These are phyloP conservation scores for Stachybotrys chartarum DNA, from an alignment of 2,329 filamentous ascomycete species.

Conservation along the genomic window DNA sequence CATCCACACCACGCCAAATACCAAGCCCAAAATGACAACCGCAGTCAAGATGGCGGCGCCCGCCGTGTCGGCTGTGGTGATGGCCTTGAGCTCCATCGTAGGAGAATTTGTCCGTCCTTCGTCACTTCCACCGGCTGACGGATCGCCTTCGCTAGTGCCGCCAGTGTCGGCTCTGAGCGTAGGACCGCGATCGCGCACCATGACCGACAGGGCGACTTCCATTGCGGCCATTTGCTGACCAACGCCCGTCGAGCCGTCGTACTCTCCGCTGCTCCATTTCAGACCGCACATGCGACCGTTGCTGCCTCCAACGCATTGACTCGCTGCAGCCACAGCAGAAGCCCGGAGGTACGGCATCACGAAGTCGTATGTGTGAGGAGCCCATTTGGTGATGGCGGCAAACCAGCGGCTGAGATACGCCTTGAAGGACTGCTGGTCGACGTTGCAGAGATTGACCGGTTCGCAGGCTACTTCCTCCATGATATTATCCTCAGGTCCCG, in stretches of 20 bases:
- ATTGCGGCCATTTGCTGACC: constrained; percentile 67
- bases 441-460: constrained; percentile 50
- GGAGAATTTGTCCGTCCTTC: constrained; percentile 27
- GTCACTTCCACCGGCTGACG: constrained; percentile 39
- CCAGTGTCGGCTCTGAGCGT: constrained; percentile 45
- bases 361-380: constrained; percentile 46
- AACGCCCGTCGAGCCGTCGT: constrained; percentile 54
- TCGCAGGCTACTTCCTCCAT: constrained; percentile 64
- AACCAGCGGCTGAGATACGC: constrained; percentile 56
- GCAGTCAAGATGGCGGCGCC: constrained; percentile 62
- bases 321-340: constrained; percentile 50
- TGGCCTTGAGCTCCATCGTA: constrained; percentile 11
- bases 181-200: constrained; percentile 37
- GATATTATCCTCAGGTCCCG: constrained; percentile 40
- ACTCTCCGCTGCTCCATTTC: constrained; percentile 49
- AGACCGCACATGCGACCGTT: constrained; percentile 54
- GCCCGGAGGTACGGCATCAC: constrained; percentile 47
- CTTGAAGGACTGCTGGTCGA: constrained; percentile 58
- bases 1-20: constrained; percentile 45
- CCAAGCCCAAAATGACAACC: constrained; percentile 44
- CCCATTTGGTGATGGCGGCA: constrained; percentile 55
- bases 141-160: constrained; percentile 47
- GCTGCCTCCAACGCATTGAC: constrained; percentile 48
- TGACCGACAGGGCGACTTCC: constrained; percentile 56
- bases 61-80: constrained; percentile 54